Percentiles rank a stretch among this genome's conserved stretches.
Conservation (phyloP, 169 alveolate species). For the Cryptosporidium felis region DNA sequence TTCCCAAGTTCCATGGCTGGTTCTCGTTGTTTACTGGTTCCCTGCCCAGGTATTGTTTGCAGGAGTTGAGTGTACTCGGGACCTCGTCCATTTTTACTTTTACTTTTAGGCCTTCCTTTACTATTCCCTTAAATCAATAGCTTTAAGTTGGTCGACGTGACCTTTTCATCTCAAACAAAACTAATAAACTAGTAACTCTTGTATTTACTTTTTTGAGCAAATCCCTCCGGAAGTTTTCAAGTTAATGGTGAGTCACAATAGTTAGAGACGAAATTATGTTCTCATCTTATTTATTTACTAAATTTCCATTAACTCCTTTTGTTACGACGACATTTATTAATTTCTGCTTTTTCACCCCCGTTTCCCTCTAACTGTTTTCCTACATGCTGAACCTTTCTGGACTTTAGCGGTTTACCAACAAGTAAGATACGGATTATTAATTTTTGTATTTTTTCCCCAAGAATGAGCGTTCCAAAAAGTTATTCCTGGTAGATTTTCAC, state of each 20-base stretch:
- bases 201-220: too few species aligned
- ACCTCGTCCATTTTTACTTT: neutral
- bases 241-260: too few species aligned
- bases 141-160: neutral
- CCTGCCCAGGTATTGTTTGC: slow-evolving; percentile 2
- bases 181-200: too few species aligned
- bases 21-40: slow-evolving; percentile 7
- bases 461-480: too few species aligned
- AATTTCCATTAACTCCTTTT: neutral
- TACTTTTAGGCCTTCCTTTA: neutral
- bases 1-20: neutral
- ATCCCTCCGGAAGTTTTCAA: too few species aligned
- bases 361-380: slow-evolving; percentile 54
- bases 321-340: slow-evolving; percentile 55
- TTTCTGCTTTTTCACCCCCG: slow-evolving; percentile 40
- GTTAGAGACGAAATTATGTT: too few species aligned
- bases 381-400: slow-evolving; percentile 36
- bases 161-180: slow-evolving; percentile 8
- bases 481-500: too few species aligned
- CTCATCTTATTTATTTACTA: slow-evolving; percentile 7
- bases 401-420: slow-evolving; percentile 49
- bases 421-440: slow-evolving; percentile 27
- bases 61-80: neutral
- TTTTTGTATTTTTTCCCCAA: neutral
- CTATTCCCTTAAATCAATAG: too few species aligned